Conservation (phyloP, 208 protist species). For the Zelonia costaricensis region DNA sequence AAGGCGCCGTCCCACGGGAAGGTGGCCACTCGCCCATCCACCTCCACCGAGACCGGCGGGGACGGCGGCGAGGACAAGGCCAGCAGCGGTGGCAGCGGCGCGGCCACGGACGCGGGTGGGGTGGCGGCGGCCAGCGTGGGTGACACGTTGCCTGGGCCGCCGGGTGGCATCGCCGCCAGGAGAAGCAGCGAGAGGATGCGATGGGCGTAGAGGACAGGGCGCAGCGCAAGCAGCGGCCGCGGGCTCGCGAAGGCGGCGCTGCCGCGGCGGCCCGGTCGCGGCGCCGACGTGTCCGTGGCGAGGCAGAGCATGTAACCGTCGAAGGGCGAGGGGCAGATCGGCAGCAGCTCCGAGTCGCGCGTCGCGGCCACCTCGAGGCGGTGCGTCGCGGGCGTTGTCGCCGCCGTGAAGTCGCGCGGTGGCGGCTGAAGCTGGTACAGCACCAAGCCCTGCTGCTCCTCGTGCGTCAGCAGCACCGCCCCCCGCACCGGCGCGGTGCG, state of each 20-base stretch:
- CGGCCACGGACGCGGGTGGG: background rate
- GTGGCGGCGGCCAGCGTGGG: background rate
- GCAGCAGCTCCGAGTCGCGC: slow-evolving; percentile 41
- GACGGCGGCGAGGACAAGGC: background rate
- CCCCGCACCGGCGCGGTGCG: slow-evolving; percentile 35
- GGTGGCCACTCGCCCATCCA: slow-evolving; percentile 16
- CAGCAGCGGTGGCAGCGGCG: background rate
- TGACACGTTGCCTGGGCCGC: too few species aligned
- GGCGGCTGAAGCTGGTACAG: slow-evolving; percentile 19
- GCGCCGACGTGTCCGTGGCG: slow-evolving; percentile 17
- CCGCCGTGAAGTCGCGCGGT: background rate
- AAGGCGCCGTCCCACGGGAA: slow-evolving; percentile 50
- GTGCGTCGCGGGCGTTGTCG: background rate
- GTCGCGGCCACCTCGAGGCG: slow-evolving; percentile 25
- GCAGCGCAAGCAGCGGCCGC: slow-evolving; percentile 19
- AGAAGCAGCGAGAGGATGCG: slow-evolving; percentile 55
- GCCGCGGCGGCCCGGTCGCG: background rate
- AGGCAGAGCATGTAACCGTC: slow-evolving; percentile 51
- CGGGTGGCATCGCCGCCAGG: slow-evolving; percentile 24
- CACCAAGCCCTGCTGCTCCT: slow-evolving; percentile 26
- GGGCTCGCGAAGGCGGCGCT: slow-evolving; percentile 1
- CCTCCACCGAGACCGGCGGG: slow-evolving; percentile 1
- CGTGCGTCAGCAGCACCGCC: slow-evolving; percentile 30
- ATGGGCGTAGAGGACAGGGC: slow-evolving; percentile 57
- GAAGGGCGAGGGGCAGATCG: slow-evolving; percentile 60